Evolutionary conservation across 306 rosid genomes (phyloP).

Genomic region (Canavalia ensiformis): DNA sequence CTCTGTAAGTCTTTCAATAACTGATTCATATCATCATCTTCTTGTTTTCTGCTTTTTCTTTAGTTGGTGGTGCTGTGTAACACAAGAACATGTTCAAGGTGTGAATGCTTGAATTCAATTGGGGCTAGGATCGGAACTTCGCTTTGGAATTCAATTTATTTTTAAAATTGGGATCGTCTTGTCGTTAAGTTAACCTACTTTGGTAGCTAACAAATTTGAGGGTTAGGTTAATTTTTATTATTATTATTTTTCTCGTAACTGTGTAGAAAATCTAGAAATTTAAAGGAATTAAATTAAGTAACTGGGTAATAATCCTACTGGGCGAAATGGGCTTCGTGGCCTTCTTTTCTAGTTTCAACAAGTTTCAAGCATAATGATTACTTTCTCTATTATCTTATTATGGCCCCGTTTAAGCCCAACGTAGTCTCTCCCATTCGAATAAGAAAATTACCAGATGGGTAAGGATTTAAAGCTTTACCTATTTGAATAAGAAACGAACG

Average conservation of each 20-base stretch:
- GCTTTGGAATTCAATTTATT: neutral
- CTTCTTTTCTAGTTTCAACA: constrained; percentile 10
- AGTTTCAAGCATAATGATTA: neutral
- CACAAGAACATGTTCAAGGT: constrained; percentile 12
- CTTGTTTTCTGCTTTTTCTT: neutral
- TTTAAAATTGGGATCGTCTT: neutral
- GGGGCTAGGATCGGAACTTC: constrained; percentile 13
- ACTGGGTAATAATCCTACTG: neutral
- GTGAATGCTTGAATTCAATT: neutral
- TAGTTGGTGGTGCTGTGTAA: constrained; percentile 3
- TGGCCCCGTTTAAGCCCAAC: neutral
- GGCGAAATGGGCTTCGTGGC: neutral
- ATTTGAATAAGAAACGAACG: neutral
- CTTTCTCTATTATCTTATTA: neutral
- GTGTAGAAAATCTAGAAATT: neutral
- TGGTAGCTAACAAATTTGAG: constrained; percentile 28
- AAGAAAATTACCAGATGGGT: neutral
- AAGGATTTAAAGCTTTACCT: constrained; percentile 15
- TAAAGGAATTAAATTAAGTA: constrained; percentile 1
- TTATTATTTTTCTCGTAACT: neutral
- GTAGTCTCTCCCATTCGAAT: neutral
- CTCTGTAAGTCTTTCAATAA: constrained; percentile 53
- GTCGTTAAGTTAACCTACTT: constrained; percentile 4
- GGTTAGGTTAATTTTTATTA: neutral
- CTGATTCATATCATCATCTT: neutral